Evolutionary conservation across 352 stramenopile genomes (phyloP).

Genomic region (Blastocystis sp.): DNA sequence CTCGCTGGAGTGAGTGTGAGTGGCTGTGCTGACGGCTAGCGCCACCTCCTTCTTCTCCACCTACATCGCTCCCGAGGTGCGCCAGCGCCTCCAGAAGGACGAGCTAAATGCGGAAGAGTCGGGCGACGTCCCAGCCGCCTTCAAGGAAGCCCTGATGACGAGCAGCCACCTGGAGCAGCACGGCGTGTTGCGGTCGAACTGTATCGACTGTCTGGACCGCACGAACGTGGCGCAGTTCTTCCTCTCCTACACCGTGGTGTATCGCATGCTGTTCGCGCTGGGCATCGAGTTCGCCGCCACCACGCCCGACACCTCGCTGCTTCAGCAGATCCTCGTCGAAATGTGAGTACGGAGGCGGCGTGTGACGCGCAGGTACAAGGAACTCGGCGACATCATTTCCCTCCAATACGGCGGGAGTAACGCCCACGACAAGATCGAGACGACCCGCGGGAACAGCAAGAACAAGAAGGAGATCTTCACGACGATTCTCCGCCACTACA

Average conservation of each 20-base stretch:
- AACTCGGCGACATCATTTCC: slow-evolving; percentile 96
- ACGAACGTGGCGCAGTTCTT: slow-evolving; percentile 89
- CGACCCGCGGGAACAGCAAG: slow-evolving; percentile 77
- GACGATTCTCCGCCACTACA: slow-evolving; percentile 97
- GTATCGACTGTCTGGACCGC: slow-evolving; percentile 93
- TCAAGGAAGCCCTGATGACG: background rate
- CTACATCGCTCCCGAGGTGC: background rate
- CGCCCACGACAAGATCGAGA: slow-evolving; percentile 96
- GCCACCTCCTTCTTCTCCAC: slow-evolving; percentile 52
- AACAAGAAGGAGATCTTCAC: slow-evolving; percentile 84
- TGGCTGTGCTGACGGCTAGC: background rate
- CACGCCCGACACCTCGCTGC: background rate
- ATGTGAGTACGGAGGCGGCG: slow-evolving; percentile 77
- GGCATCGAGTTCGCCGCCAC: slow-evolving; percentile 43
- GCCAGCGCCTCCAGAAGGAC: background rate
- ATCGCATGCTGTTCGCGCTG: slow-evolving; percentile 62
- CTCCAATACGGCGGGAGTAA: slow-evolving; percentile 98
- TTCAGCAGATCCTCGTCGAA: slow-evolving; percentile 51
- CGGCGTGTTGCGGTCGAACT: slow-evolving; percentile 97
- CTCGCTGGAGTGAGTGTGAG: background rate
- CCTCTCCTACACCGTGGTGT: slow-evolving; percentile 78
- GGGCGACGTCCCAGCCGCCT: background rate
- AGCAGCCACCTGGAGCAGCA: slow-evolving; percentile 91
- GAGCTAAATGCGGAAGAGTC: background rate
- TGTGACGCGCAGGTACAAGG: slow-evolving; percentile 96